Base-by-base conservation (phyloP, 2,329 filamentous ascomycete species). In the Endocalyx cinctus region DNA sequence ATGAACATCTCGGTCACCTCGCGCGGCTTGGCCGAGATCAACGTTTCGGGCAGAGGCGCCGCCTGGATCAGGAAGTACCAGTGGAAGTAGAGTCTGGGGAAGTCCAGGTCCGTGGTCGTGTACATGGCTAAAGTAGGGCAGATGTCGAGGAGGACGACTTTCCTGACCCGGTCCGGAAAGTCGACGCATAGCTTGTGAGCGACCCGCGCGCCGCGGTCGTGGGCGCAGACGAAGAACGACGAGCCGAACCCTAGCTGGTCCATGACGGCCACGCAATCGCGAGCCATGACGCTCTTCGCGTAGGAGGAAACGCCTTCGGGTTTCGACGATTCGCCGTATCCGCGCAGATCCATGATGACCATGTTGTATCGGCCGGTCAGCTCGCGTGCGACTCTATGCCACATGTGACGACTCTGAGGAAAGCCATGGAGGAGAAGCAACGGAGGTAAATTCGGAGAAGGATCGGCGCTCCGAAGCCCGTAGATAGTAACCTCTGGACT, bases 41-140 rank as follows among this genome's bases (percentile, higher is more conserved):
- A 54, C 25, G 59, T 63, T 46, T 77, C 72, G 0, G 69, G 73
- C 5, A 77, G 60, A 0, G 74, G 69, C 5, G 55, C 54, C 1
- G 57, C 50, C 47, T 79, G 74, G 7, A 75, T 70, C 14, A 78
- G 60, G 41, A 78, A 69, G 33, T 74, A 75, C 73, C 74, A 79
- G 52, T 79, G 74, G 45, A 69, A 77, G 50, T 76, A 77, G 1
- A 63, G 60, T 17, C 58, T 59, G 1, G 70, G 67, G 38, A 74
- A 69, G 0, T 54, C 51, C 5, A 59, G 43, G 32, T 64, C 43
- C 4, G 63, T 64, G 12, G 62, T 52, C 30, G 57, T 55, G 54
- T 68, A 78, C 67, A 76, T 76, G 5, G 62, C 62, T 10, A 72
- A 60, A 1, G 72, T 77, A 3, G 74, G 75, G 25, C 67, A 70